Percentiles rank a stretch among this genome's conserved stretches.
Evolutionary conservation across 2,329 filamentous ascomycete genomes (phyloP).

Genomic region (Rhynchosporium agropyri): DNA sequence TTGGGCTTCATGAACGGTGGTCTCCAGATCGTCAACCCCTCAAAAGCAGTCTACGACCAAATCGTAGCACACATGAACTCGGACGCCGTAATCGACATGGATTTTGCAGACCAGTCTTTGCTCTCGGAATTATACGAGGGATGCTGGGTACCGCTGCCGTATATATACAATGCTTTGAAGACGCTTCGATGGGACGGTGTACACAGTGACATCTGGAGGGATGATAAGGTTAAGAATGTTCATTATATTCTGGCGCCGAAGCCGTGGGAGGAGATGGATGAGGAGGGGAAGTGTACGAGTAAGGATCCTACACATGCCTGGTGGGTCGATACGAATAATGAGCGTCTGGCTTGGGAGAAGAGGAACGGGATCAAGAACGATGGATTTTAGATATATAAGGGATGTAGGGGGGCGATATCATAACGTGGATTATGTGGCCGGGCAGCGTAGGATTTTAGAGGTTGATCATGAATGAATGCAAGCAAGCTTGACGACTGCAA

Average conservation of each 20-base stretch:
- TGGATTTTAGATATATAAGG: constrained; percentile 31
- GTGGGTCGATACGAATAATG: constrained; percentile 56
- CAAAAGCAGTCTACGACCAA: constrained; percentile 49
- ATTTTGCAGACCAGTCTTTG: constrained; percentile 63
- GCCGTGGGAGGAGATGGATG: constrained; percentile 59
- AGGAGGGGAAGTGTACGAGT: constrained; percentile 46
- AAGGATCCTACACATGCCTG: constrained; percentile 54
- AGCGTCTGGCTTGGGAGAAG: constrained; percentile 44
- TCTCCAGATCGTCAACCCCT: constrained; percentile 60
- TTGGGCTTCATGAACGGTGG: constrained; percentile 59
- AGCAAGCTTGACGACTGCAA: not conserved
- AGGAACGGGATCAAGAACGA: constrained; percentile 38
- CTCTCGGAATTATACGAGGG: constrained; percentile 57
- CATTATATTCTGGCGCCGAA: constrained; percentile 65
- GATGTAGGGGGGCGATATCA: not conserved
- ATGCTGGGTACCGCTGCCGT: constrained; percentile 61
- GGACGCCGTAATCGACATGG: constrained; percentile 50
- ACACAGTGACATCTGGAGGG: constrained; percentile 59
- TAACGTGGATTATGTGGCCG: not conserved
- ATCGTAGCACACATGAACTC: constrained; percentile 55
- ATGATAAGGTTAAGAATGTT: constrained; percentile 60
- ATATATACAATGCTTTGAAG: constrained; percentile 65
- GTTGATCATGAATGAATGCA: no score
- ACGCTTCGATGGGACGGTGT: constrained; percentile 57
- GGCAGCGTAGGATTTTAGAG: no score